These are phyloP conservation scores for Cryptococcus sp. DNA, from an alignment of 1,284 basidiomycete species.

Conservation along the genomic window DNA sequence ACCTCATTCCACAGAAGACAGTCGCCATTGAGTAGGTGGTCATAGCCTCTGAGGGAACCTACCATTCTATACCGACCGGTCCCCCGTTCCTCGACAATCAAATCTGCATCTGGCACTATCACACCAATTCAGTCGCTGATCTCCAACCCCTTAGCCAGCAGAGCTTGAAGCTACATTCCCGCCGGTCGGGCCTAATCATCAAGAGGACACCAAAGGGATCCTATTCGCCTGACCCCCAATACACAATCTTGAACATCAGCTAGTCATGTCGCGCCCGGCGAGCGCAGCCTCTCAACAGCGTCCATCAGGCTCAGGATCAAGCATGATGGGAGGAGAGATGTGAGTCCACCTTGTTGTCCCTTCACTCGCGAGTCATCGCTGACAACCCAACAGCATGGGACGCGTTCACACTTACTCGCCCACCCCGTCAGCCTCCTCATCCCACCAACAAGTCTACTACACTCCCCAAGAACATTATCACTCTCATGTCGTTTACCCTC, in stretches of 20 bases:
- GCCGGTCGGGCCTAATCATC: conserved; percentile 11
- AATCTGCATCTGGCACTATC: neutral
- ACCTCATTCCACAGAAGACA: too few relatives aligned
- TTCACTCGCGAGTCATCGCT: neutral
- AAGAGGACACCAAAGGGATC: neutral
- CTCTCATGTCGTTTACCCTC: conserved; percentile 7
- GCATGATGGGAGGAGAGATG: conserved; percentile 16
- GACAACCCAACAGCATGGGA: conserved; percentile 13
- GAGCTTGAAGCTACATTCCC: conserved; percentile 6
- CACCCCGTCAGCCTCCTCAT: conserved; percentile 16
- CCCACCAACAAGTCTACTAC: conserved; percentile 17
- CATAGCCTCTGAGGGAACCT: too few relatives aligned
- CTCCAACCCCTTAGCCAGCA: conserved; percentile 5
- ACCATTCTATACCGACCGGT: too few relatives aligned
- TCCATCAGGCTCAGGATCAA: conserved; percentile 10
- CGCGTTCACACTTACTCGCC: conserved; percentile 18
- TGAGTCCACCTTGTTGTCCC: conserved; percentile 7
- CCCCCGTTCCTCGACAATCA: neutral
- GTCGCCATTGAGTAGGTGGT: too few relatives aligned
- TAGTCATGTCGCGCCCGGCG: conserved; percentile 18
- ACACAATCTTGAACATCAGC: neutral
- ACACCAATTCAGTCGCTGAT: neutral
- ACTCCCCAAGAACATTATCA: conserved; percentile 14
- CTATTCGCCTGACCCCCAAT: too few relatives aligned
- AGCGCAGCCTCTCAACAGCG: conserved; percentile 14